Base-by-base conservation (phyloP, 257 asterid genomes). In the Marsdenia floribunda region DNA sequence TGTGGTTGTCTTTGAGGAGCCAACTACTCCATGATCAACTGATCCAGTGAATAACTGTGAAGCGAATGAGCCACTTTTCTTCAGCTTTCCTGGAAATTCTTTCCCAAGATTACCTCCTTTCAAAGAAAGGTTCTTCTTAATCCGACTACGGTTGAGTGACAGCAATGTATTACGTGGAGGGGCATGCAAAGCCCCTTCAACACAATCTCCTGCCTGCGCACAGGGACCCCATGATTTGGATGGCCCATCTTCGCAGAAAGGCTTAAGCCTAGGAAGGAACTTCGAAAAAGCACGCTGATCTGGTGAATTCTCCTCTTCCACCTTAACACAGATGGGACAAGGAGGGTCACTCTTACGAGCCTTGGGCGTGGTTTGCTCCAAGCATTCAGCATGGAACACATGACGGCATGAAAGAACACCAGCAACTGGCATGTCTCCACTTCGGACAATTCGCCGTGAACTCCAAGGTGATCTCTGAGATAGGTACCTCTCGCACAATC, bases 381-480 rank as follows among this genome's bases (percentile, higher is more conserved):
- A 77, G 82, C 99, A 95, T 80, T 95, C 99, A 0, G 96, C 98
- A 75, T 95, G 99, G 83, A 92, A 95, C 44, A 90, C 96, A 52
- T 95, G 99, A 21, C 91, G 82, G 64, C 99, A 95, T 10, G 96
- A 90, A 52, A 95, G 98, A 75, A 95, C 93, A 69, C 98, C 98
- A 19, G 99, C 82, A 64, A 92, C 86, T 0, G 98, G 99, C 98
- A 92, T 92, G 73, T 95, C 99, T 33, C 96, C 96, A 24, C 90
- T 92, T 79, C 89, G 86, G 15, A 92, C 84, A 21, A 92, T 92
- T 66, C 97, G 85, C 42, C 92, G 88, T 3, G 97, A 89, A 77
- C 99, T 91, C 97, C 96, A 95, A 16, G 98, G 98, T 0, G 99
- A 92, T 75, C 97, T 85, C 71, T 95, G 99, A 4, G 96, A 87